phyloP scores from a whole-genome alignment of 805 yeast genomes.

The Saccharomycopsis amapae region DNA sequence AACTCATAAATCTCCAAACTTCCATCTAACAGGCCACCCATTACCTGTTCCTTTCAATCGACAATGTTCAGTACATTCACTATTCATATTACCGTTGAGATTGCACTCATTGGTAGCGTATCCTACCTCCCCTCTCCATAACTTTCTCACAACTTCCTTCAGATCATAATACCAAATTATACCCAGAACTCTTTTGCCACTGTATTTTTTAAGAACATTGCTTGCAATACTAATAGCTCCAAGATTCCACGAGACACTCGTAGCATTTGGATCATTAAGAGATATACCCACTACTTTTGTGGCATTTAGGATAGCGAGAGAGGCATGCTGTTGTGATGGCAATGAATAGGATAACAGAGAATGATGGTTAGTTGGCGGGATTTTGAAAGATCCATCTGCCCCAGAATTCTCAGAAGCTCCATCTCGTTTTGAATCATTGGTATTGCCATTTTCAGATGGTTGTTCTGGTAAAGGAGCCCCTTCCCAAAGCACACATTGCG shows the following conservation, averaged over 20 bases:
- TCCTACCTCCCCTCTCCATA: too few relatives aligned
- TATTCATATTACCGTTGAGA: too few relatives aligned
- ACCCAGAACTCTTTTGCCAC: background rate
- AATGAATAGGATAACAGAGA: too few relatives aligned
- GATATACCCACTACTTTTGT: constrained; percentile 11
- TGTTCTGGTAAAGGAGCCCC: background rate
- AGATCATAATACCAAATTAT: constrained; percentile 12
- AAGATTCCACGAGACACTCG: constrained; percentile 7
- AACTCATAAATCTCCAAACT: constrained; percentile 17
- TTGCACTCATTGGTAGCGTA: too few relatives aligned
- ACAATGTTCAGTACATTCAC: too few relatives aligned
- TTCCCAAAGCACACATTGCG: constrained; percentile 1
- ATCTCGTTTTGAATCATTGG: background rate
- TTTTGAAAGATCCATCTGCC: too few relatives aligned
- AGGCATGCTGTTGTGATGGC: too few relatives aligned
- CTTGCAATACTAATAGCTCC: constrained; percentile 16
- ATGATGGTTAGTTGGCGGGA: too few relatives aligned
- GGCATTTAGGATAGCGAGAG: constrained; percentile 10
- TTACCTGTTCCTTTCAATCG: constrained; percentile 9
- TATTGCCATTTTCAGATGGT: background rate
- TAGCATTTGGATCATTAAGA: constrained; percentile 5
- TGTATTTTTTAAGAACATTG: constrained; percentile 11
- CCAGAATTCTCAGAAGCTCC: background rate
- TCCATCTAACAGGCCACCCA: constrained; percentile 20
- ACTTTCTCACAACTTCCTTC: constrained; percentile 12